Percentiles rank a stretch among this genome's conserved stretches.
These are phyloP conservation scores for Peterozyma toletana DNA, from an alignment of 805 yeast species.

Conservation along the genomic window DNA sequence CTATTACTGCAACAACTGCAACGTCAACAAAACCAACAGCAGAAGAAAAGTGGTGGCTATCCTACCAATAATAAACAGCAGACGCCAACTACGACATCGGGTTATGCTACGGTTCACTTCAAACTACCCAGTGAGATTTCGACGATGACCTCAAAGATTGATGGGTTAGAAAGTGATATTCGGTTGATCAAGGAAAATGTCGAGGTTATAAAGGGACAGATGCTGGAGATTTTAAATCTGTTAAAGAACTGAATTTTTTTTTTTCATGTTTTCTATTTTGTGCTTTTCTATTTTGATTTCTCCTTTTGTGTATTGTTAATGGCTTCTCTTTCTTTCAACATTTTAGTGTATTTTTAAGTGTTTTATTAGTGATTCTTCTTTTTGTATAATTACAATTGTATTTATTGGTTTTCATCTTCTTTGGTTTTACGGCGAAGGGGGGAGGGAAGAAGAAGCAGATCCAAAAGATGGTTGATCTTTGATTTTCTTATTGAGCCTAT, in stretches of 20 bases:
- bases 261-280: not conserved
- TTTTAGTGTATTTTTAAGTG: not conserved
- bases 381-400: not conserved
- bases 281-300: not conserved
- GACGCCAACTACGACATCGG: not conserved
- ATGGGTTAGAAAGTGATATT: constrained; percentile 1
- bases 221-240: not conserved
- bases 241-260: not conserved
- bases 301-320: not conserved
- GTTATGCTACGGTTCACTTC: constrained; percentile 1
- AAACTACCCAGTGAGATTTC: constrained; percentile 1
- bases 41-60: not conserved
- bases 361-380: too few species aligned
- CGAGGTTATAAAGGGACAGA: not conserved
- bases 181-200: not conserved
- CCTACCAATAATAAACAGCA: too few species aligned
- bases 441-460: too few species aligned
- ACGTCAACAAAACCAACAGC: not conserved
- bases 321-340: not conserved
- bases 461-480: too few species aligned
- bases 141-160: not conserved
- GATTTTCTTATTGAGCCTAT: too few species aligned
- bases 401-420: not conserved
- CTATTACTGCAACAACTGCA: not conserved
- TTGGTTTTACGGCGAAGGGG: too few species aligned